Conservation (phyloP, 2,329 filamentous ascomycete species). For the Aspergillus pseudotamarii region DNA sequence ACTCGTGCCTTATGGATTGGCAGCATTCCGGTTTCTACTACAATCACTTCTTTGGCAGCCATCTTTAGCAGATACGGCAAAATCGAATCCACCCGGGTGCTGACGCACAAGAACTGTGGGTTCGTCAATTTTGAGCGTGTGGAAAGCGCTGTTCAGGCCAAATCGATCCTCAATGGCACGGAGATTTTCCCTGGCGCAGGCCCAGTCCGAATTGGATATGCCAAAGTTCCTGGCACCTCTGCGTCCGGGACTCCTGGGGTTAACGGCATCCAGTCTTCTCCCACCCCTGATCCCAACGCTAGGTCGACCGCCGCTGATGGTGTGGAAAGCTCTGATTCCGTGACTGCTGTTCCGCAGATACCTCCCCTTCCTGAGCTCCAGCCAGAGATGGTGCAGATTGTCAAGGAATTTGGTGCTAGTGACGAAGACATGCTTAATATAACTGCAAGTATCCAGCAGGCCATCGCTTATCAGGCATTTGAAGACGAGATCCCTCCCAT, state of each 20-base stretch:
- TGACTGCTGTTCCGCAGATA: constrained; percentile 55
- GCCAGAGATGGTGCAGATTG: constrained; percentile 81
- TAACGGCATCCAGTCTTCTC: constrained; percentile 84
- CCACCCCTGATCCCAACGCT: constrained; percentile 82
- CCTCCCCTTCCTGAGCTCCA: constrained; percentile 76
- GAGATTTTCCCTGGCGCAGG: constrained; percentile 98
- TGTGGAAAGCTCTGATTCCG: constrained; percentile 32
- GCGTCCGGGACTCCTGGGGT: constrained; percentile 79
- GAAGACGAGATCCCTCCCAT: constrained; percentile 85
- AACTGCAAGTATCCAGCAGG: constrained; percentile 70
- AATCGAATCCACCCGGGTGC: constrained; percentile 86
- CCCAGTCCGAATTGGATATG: constrained; percentile 93
- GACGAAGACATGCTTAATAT: constrained; percentile 77
- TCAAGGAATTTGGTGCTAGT: constrained; percentile 82
- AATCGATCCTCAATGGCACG: constrained; percentile 86
- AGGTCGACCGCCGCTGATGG: constrained; percentile 36
- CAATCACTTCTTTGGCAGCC: constrained; percentile 88
- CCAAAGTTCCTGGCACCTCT: constrained; percentile 88
- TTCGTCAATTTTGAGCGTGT: constrained; percentile 96
- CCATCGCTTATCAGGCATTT: constrained; percentile 74
- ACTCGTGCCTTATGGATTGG: constrained; percentile 96
- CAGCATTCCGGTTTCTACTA: constrained; percentile 95
- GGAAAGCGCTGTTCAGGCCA: constrained; percentile 88
- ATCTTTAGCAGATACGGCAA: constrained; percentile 94
- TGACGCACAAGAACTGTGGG: constrained; percentile 98